Evolutionary conservation across 768 basidiomycete genomes (phyloP).

Genomic region (Agrocybe praecox): DNA sequence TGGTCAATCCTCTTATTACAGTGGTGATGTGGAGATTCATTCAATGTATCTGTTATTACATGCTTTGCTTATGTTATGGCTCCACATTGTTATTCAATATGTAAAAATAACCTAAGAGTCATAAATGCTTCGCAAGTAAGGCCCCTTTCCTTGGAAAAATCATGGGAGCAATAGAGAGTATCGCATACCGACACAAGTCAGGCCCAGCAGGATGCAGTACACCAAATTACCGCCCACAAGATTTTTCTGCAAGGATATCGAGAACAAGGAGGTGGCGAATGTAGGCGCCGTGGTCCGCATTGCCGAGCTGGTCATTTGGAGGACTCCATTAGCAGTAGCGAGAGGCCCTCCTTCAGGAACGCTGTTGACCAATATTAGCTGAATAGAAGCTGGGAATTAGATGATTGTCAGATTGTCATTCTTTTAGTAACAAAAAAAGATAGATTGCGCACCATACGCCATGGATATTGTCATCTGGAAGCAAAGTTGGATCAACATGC

Average conservation of each 20-base stretch:
- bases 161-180: no score
- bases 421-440: neutral
- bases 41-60: no score
- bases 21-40: no score
- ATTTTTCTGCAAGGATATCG: slow-evolving; percentile 47
- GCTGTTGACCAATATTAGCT: slow-evolving; percentile 44
- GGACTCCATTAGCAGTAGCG: slow-evolving; percentile 56
- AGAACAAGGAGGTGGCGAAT: slow-evolving; percentile 57
- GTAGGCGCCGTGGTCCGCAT: slow-evolving; percentile 56
- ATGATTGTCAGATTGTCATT: slow-evolving; percentile 2
- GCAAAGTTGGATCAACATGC: slow-evolving; percentile 35
- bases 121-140: no score
- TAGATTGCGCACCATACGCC: slow-evolving; percentile 32
- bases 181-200: no score
- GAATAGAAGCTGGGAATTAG: slow-evolving; percentile 44
- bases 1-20: no score
- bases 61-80: no score
- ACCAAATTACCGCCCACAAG: slow-evolving; percentile 49
- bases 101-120: no score
- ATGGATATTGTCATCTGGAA: slow-evolving; percentile 29
- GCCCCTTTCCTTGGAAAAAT: no score
- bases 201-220: slow-evolving; percentile 35
- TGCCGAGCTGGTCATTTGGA: slow-evolving; percentile 51
- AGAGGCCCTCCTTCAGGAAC: slow-evolving; percentile 42
- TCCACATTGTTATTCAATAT: no score